Conservation (phyloP, 2,329 filamentous ascomycete genomes). For the Colletotrichum navitas region DNA sequence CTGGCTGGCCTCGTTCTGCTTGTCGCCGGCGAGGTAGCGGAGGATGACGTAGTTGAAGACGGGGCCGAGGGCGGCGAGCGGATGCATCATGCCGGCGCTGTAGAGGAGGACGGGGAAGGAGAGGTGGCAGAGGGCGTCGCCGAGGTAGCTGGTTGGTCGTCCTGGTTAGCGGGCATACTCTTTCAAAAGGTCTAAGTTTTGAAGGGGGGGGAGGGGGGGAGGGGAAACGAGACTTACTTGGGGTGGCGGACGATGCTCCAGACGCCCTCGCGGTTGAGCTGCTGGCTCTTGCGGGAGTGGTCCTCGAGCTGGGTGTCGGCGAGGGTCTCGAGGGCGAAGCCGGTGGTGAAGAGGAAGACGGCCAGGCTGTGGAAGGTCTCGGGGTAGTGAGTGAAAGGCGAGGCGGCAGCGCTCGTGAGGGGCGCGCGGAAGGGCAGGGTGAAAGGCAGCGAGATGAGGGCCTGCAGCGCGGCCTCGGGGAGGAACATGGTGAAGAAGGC, state of each 20-base stretch:
- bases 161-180: not conserved
- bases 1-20: conserved; percentile 65
- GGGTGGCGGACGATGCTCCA: conserved; percentile 73
- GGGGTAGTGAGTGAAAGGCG: conserved; percentile 34
- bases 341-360: conserved; percentile 68
- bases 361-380: conserved; percentile 55
- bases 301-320: conserved; percentile 68
- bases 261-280: conserved; percentile 64
- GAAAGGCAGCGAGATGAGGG: conserved; percentile 68
- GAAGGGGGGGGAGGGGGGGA: no score
- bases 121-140: conserved; percentile 68
- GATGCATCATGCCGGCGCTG: conserved; percentile 66
- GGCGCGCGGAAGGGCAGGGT: conserved; percentile 66
- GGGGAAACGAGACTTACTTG: conserved; percentile 61
- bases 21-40: conserved; percentile 68
- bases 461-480: conserved; percentile 69
- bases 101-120: conserved; percentile 71
- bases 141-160: conserved; percentile 61
- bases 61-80: conserved; percentile 66
- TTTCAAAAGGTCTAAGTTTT: not conserved
- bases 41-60: conserved; percentile 71
- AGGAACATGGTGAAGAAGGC: conserved; percentile 67
- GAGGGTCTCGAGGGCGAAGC: conserved; percentile 67
- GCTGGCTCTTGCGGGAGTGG: conserved; percentile 54
- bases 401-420: conserved; percentile 35